phyloP scores from a whole-genome alignment of 768 basidiomycete genomes.

The Lactifluus piperatus region DNA sequence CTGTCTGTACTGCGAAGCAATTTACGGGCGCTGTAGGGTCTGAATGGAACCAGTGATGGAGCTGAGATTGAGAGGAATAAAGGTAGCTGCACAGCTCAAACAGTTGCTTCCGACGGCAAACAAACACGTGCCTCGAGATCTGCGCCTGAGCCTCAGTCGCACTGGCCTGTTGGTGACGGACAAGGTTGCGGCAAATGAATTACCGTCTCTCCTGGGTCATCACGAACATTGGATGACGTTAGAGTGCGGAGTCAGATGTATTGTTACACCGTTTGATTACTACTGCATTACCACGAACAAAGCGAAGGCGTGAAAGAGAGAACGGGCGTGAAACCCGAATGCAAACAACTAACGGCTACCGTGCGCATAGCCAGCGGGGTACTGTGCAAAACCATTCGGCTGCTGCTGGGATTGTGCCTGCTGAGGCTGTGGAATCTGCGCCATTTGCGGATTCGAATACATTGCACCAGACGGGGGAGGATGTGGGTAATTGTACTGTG shows the following conservation, averaged over 20 bases:
- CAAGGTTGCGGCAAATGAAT: neutral
- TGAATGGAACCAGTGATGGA: neutral
- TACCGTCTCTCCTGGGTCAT: neutral
- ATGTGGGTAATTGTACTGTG: constrained; percentile 53
- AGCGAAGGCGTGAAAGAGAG: neutral
- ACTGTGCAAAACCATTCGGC: constrained; percentile 20
- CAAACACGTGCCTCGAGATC: no score
- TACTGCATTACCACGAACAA: constrained; percentile 1
- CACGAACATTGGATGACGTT: neutral
- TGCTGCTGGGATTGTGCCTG: constrained; percentile 20
- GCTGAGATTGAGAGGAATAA: no score
- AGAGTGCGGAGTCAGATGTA: neutral
- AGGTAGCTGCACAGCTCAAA: neutral
- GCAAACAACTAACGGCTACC: constrained; percentile 8
- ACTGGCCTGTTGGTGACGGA: no score
- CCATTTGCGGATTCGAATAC: constrained; percentile 15
- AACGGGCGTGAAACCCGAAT: neutral
- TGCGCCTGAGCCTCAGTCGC: no score
- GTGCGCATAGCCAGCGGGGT: constrained; percentile 20
- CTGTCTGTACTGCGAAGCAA: no score
- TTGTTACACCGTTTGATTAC: constrained; percentile 4
- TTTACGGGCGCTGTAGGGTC: no score
- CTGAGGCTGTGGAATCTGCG: constrained; percentile 30
- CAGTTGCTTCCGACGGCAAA: no score
- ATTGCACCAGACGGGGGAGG: constrained; percentile 38